These are phyloP conservation scores for Silene latifolia DNA, from an alignment of 148 eudicot species.

Conservation along the genomic window DNA sequence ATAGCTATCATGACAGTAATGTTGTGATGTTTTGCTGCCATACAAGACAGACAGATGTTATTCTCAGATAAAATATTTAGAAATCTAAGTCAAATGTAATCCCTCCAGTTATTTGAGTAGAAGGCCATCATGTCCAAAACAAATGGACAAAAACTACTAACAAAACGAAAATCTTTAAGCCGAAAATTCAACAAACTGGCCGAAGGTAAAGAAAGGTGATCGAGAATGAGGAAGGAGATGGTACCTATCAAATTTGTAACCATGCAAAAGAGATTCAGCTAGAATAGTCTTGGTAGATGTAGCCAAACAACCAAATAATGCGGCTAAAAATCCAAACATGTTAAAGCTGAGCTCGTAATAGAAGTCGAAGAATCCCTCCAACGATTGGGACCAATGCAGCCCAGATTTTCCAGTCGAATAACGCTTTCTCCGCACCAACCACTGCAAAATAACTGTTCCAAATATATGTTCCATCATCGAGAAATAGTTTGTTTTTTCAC, in stretches of 20 bases:
- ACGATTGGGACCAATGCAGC: conserved; percentile 91
- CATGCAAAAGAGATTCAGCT: conserved; percentile 93
- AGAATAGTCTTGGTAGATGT: conserved; percentile 95
- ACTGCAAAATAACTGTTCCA: conserved; percentile 81
- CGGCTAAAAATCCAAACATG: conserved; percentile 90
- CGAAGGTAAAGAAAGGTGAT: not conserved
- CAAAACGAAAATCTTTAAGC: not conserved
- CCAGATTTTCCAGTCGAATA: conserved; percentile 90
- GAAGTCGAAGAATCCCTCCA: conserved; percentile 95
- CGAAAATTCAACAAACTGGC: not conserved
- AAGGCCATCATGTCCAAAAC: no score
- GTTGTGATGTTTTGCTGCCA: no score
- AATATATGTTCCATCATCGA: conserved; percentile 16
- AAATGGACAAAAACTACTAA: no score
- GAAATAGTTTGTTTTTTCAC: no score
- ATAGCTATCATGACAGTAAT: no score
- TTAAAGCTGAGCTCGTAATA: conserved; percentile 91
- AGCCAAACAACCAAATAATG: conserved; percentile 92
- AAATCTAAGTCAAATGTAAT: no score
- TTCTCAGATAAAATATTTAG: no score
- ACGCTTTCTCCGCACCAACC: conserved; percentile 88
- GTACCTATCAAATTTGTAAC: conserved; percentile 96
- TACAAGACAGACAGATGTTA: no score
- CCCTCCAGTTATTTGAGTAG: no score
- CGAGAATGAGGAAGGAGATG: not conserved